Evolutionary conservation across 2,329 filamentous ascomycete species (phyloP).

Genomic region (Plenodomus biglobosus): DNA sequence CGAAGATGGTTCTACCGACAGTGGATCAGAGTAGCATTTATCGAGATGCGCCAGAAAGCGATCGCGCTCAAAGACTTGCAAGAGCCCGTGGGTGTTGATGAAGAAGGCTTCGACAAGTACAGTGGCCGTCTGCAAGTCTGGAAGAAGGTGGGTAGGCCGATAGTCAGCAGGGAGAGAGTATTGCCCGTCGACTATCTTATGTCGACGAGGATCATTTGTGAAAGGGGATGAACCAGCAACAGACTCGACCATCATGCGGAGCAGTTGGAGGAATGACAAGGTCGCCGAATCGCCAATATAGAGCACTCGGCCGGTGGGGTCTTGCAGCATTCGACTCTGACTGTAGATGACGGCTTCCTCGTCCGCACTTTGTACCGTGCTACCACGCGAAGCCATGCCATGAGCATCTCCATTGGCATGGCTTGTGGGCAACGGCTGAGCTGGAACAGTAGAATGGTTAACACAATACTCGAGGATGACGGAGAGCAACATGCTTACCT

Average conservation of each 20-base stretch:
- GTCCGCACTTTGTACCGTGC: conserved; percentile 47
- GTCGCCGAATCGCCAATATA: conserved; percentile 66
- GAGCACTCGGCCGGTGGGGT: conserved; percentile 59
- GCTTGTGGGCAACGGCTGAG: conserved; percentile 28
- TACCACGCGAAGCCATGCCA: conserved; percentile 34
- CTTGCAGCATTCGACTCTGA: conserved; percentile 61
- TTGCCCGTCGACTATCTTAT: conserved; percentile 60
- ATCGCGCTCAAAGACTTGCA: conserved; percentile 61
- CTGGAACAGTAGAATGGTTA: conserved; percentile 6
- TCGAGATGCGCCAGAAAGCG: conserved; percentile 55
- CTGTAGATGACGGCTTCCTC: conserved; percentile 60
- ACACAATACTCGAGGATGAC: neutral
- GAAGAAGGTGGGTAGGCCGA: conserved; percentile 56
- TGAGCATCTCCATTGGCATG: conserved; percentile 22
- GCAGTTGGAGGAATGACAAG: conserved; percentile 61
- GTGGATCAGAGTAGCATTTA: conserved; percentile 58
- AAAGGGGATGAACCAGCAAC: conserved; percentile 59
- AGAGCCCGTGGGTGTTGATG: conserved; percentile 62
- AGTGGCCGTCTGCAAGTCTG: conserved; percentile 57
- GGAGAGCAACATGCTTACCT: neutral
- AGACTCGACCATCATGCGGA: conserved; percentile 62
- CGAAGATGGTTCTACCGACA: conserved; percentile 53
- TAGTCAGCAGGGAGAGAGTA: conserved; percentile 51
- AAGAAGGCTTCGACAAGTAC: conserved; percentile 63
- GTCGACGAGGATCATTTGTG: conserved; percentile 58